Evolutionary conservation across 192 early-diverging fungal genomes (phyloP).

Genomic region (Mortierella antarctica): DNA sequence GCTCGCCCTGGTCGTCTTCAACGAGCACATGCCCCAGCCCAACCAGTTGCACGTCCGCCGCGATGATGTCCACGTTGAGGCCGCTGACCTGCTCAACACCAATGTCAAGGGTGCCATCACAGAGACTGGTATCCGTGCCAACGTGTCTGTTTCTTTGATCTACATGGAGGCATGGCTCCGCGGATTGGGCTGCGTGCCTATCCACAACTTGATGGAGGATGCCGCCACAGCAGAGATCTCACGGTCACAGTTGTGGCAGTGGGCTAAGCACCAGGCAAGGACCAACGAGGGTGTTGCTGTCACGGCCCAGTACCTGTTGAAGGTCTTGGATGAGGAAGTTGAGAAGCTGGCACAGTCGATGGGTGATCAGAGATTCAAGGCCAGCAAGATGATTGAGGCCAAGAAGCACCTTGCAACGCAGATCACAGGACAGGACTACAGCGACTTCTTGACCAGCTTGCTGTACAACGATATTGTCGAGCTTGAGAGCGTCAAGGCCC

Average conservation of each 20-base stretch:
- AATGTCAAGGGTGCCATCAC: slow-evolving; percentile 78
- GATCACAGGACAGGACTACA: slow-evolving; percentile 83
- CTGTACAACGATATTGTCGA: slow-evolving; percentile 89
- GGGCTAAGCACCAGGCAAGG: slow-evolving; percentile 85
- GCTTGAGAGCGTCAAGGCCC: slow-evolving; percentile 37
- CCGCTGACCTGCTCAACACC: slow-evolving; percentile 83
- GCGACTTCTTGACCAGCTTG: slow-evolving; percentile 93
- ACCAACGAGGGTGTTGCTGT: slow-evolving; percentile 84
- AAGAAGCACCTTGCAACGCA: slow-evolving; percentile 77
- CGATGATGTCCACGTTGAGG: slow-evolving; percentile 88
- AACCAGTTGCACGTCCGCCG: slow-evolving; percentile 94
- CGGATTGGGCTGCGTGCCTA: slow-evolving; percentile 95
- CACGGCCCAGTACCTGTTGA: slow-evolving; percentile 78
- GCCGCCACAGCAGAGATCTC: slow-evolving; percentile 98
- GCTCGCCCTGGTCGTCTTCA: slow-evolving; percentile 88
- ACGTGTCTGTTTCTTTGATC: slow-evolving; percentile 89
- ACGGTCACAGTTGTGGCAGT: slow-evolving; percentile 96
- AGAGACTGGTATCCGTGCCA: slow-evolving; percentile 90
- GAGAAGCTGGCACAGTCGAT: slow-evolving; percentile 71
- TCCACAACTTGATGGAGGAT: slow-evolving; percentile 98
- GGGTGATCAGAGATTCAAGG: slow-evolving; percentile 68
- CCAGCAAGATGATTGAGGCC: slow-evolving; percentile 72
- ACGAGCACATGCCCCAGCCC: slow-evolving; percentile 93
- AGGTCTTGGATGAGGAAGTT: slow-evolving; percentile 86
- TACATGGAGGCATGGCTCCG: slow-evolving; percentile 97